Percentiles rank a stretch among this genome's conserved stretches.
These are phyloP conservation scores for Triticum aestivum DNA, from an alignment of 176 grass and related monocot species.

Conservation along the genomic window IWGSC_CS_RefSeq_v2.1 NC_057795.1:497198089-497198588, in stretches of 20 bases:
- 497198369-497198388: not conserved
- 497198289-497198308: not conserved
- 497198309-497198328: not conserved
- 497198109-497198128: not conserved
- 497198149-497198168: not conserved
- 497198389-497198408: not conserved
- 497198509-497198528: slow-evolving; percentile 25
- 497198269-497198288: not conserved
- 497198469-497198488: not conserved
- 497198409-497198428: not conserved
- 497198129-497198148: not conserved
- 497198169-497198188: not conserved
- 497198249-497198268: not conserved
- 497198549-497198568: slow-evolving; percentile 47
- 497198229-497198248: not conserved
- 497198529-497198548: slow-evolving; percentile 35
- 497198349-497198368: not conserved
- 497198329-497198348: not conserved
- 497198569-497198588: slow-evolving; percentile 41
- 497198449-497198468: not conserved
- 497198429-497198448: not conserved
- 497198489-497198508: slow-evolving; percentile 4
- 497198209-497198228: not conserved
- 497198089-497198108: not conserved
- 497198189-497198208: not conserved